Evolutionary conservation across 306 rosid species (phyloP).

Genomic region (Prinsepia uniflora): DNA sequence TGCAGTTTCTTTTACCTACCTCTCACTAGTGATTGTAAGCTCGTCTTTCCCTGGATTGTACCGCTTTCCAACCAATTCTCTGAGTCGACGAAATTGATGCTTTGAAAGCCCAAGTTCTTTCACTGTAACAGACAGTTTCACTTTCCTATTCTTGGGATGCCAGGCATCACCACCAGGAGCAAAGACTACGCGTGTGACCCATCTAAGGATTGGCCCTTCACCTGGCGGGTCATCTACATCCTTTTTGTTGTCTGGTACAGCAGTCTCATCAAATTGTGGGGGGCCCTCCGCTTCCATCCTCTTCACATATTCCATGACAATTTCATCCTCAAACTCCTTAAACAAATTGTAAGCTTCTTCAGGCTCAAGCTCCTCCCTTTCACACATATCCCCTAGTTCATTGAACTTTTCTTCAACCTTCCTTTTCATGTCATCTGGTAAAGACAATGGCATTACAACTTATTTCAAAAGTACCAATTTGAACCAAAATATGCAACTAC

Average conservation of each 20-base stretch:
- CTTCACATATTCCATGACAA: conserved; percentile 49
- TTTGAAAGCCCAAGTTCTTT: conserved; percentile 92
- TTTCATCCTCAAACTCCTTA: conserved; percentile 77
- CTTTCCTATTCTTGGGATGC: conserved; percentile 96
- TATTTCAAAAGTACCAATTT: conserved; percentile 10
- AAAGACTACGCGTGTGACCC: conserved; percentile 83
- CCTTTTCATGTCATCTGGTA: conserved; percentile 62
- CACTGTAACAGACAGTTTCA: conserved; percentile 81
- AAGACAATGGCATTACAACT: conserved; percentile 16
- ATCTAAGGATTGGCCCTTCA: conserved; percentile 91
- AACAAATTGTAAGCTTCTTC: conserved; percentile 75
- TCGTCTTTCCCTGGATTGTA: conserved; percentile 94
- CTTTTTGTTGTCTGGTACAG: conserved; percentile 53
- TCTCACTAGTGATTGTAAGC: conserved; percentile 85
- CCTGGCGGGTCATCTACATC: conserved; percentile 78
- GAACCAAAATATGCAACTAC: neutral
- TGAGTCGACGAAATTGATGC: conserved; percentile 73
- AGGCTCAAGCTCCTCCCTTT: conserved; percentile 89
- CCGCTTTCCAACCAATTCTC: conserved; percentile 86
- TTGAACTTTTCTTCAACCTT: conserved; percentile 71
- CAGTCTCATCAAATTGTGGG: conserved; percentile 40
- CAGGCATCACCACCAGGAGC: conserved; percentile 97
- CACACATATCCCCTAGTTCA: conserved; percentile 89
- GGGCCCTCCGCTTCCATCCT: conserved; percentile 60
- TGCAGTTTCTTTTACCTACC: conserved; percentile 36